phyloP scores from a whole-genome alignment of 129 eudicot genomes.

The Arctium minus region DNA sequence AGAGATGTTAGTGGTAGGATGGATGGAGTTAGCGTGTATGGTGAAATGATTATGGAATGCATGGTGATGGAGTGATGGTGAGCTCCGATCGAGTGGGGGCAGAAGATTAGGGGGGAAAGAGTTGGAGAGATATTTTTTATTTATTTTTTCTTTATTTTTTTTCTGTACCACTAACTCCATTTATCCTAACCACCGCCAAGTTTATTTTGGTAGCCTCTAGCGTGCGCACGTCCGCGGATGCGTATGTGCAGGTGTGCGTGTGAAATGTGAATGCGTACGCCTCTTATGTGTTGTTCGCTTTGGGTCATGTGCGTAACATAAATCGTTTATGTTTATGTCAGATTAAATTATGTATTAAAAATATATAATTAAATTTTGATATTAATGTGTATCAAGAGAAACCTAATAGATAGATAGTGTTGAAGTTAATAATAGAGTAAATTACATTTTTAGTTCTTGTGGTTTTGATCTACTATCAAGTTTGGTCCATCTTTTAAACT shows the following conservation, averaged over 20 bases:
- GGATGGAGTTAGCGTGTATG: slow-evolving; percentile 27
- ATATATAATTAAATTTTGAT: too few species aligned
- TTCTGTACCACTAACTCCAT: slow-evolving; percentile 24
- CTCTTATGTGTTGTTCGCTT: not conserved
- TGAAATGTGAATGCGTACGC: not conserved
- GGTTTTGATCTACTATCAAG: too few species aligned
- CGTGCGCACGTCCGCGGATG: not conserved
- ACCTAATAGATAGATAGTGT: too few species aligned
- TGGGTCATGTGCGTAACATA: too few species aligned
- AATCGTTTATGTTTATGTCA: too few species aligned
- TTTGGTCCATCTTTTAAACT: too few species aligned
- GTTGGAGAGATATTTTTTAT: not conserved
- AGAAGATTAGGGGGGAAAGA: not conserved
- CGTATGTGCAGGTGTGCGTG: not conserved
- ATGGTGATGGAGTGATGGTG: slow-evolving; percentile 18
- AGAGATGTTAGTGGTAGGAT: slow-evolving; percentile 13
- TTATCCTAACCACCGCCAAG: slow-evolving; percentile 11
- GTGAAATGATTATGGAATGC: slow-evolving; percentile 29
- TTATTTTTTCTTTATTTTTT: not conserved
- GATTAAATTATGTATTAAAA: too few species aligned
- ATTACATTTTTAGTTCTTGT: too few species aligned
- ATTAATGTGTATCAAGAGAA: too few species aligned
- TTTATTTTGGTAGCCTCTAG: not conserved
- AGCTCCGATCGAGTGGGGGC: slow-evolving; percentile 11
- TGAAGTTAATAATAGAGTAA: too few species aligned